These are phyloP conservation scores for Saccharata proteae DNA, from an alignment of 2,329 filamentous ascomycete species.

Conservation along the genomic window DNA sequence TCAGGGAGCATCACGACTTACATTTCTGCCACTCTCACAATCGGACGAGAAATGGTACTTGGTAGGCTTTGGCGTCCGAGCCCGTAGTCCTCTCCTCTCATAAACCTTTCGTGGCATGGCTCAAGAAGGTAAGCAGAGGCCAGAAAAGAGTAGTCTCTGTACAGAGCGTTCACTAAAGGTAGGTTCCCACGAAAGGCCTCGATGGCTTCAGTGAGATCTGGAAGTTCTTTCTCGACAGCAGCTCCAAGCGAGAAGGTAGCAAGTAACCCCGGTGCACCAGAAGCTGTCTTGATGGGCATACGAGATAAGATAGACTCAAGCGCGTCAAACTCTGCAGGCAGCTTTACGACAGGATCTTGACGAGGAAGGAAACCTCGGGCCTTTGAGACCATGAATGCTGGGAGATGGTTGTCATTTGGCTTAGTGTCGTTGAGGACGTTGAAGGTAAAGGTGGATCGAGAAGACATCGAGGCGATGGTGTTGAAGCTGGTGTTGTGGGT, in stretches of 20 bases:
- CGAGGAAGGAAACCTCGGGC: conserved; percentile 64
- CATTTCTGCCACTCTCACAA: conserved; percentile 75
- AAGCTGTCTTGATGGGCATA: conserved; percentile 66
- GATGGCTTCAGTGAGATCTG: conserved; percentile 62
- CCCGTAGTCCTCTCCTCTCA: conserved; percentile 60
- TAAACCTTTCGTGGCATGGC: conserved; percentile 70
- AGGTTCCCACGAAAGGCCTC: conserved; percentile 62
- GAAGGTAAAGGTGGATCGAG: conserved; percentile 33
- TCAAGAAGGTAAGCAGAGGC: conserved; percentile 83
- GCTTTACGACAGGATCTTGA: conserved; percentile 32
- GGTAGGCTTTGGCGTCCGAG: conserved; percentile 64
- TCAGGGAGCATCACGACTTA: conserved; percentile 47
- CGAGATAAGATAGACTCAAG: conserved; percentile 61
- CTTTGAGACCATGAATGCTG: conserved; percentile 70
- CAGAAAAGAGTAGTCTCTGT: conserved; percentile 85
- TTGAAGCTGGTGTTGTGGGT: not conserved
- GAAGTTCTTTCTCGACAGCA: conserved; percentile 59
- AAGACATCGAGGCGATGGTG: conserved; percentile 28
- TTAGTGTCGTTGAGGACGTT: conserved; percentile 51
- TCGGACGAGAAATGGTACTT: conserved; percentile 62
- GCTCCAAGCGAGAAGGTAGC: conserved; percentile 63
- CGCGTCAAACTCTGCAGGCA: conserved; percentile 62
- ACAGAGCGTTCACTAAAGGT: conserved; percentile 71
- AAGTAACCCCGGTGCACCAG: conserved; percentile 66
- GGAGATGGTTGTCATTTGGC: conserved; percentile 50